These are phyloP conservation scores for Aspergillus intermedius DNA, from an alignment of 2,329 filamentous ascomycete species.

Conservation along the genomic window DNA sequence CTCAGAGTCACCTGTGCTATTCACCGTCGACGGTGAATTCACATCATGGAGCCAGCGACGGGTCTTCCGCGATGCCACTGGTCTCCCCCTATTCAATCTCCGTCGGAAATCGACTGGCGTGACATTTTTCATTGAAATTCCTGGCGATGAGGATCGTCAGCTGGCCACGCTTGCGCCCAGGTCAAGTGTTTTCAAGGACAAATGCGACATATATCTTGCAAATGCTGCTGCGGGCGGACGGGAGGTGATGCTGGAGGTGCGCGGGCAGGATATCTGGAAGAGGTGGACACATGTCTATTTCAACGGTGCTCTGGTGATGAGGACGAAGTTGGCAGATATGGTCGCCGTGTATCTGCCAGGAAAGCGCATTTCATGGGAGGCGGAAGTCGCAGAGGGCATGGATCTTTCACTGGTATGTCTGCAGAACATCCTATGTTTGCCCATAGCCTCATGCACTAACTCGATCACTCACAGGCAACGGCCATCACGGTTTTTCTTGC, in stretches of 20 bases:
- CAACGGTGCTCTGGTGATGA: slow-evolving; percentile 12
- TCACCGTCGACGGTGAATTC: slow-evolving; percentile 9
- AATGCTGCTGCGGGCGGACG: slow-evolving; percentile 9
- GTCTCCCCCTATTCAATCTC: slow-evolving; percentile 16
- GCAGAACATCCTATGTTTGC: no score
- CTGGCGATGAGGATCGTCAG: slow-evolving; percentile 4
- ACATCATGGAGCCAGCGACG: slow-evolving; percentile 7
- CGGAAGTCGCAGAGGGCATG: slow-evolving; percentile 13
- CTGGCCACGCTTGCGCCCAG: slow-evolving; percentile 11
- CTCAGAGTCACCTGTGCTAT: slow-evolving; percentile 1
- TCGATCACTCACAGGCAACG: neutral
- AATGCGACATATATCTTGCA: slow-evolving; percentile 10
- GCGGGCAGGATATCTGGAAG: slow-evolving; percentile 17
- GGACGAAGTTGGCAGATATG: slow-evolving; percentile 9
- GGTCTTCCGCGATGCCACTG: slow-evolving; percentile 12
- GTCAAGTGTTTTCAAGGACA: slow-evolving; percentile 12
- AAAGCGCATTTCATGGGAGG: slow-evolving; percentile 12
- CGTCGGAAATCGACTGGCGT: slow-evolving; percentile 11
- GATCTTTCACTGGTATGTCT: slow-evolving; percentile 14
- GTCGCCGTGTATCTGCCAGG: slow-evolving; percentile 10
- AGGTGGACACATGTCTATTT: slow-evolving; percentile 11
- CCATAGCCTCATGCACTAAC: neutral
- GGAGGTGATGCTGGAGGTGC: slow-evolving; percentile 8
- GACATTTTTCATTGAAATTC: slow-evolving; percentile 15
- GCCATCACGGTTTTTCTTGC: neutral